Percentiles rank a stretch among this genome's conserved stretches.
Evolutionary conservation across 257 asterid genomes (phyloP).

Genomic region (Jaltomata sinuosa): DNA sequence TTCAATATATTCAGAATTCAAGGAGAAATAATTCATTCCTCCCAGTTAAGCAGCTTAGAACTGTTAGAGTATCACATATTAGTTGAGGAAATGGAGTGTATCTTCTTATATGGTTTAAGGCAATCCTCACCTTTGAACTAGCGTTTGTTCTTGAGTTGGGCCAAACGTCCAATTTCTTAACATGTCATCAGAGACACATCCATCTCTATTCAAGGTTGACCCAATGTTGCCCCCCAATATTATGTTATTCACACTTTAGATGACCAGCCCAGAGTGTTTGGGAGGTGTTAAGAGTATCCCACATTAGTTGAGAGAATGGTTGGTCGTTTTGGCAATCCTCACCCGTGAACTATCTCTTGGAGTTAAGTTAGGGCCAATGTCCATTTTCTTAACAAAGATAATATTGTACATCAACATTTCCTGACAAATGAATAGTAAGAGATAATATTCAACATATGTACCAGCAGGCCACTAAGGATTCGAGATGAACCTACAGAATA

Average conservation of each 20-base stretch:
- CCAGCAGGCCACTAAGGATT: background rate
- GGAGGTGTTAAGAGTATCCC: background rate
- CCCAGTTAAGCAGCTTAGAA: background rate
- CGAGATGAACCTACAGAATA: background rate
- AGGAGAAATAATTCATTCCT: background rate
- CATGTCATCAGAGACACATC: background rate
- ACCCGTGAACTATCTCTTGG: background rate
- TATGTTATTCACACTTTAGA: background rate
- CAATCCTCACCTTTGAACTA: background rate
- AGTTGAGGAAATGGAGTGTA: background rate
- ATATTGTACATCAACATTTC: background rate
- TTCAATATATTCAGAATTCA: background rate
- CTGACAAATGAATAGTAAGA: background rate
- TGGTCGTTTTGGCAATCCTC: background rate
- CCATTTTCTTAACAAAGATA: background rate
- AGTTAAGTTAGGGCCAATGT: background rate
- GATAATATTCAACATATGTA: background rate
- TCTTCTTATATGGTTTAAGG: background rate
- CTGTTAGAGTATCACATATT: background rate
- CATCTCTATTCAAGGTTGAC: background rate
- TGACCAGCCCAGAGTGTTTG: background rate
- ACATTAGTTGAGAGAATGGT: background rate
- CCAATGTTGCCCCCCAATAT: background rate
- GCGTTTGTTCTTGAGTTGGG: background rate
- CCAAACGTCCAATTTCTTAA: background rate